phyloP scores from a whole-genome alignment of 2,329 filamentous ascomycete genomes.

The Aureobasidium vineae region DNA sequence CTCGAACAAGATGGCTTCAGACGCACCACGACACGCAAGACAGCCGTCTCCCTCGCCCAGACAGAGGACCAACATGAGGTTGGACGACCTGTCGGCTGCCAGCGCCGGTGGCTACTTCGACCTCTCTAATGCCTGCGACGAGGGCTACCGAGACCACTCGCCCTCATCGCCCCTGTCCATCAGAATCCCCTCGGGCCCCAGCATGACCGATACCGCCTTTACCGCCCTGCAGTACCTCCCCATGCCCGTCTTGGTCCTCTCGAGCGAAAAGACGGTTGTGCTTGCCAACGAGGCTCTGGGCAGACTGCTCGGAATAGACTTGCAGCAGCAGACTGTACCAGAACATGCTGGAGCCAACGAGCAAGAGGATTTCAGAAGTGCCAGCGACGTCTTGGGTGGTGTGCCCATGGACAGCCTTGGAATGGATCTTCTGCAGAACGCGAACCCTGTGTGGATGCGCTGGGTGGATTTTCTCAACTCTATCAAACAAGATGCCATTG shows the following conservation, averaged over 20 bases:
- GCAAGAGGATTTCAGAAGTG: slow-evolving; percentile 38
- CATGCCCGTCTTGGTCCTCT: slow-evolving; percentile 67
- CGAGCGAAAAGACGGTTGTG: slow-evolving; percentile 65
- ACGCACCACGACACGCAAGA: background rate
- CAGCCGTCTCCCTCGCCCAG: slow-evolving; percentile 18
- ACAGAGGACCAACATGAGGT: slow-evolving; percentile 11
- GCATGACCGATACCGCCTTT: slow-evolving; percentile 52
- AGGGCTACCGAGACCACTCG: slow-evolving; percentile 26
- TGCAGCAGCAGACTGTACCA: slow-evolving; percentile 35
- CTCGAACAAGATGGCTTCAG: background rate
- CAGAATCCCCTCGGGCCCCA: slow-evolving; percentile 36
- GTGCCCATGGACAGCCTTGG: slow-evolving; percentile 68
- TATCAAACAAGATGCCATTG: slow-evolving; percentile 43
- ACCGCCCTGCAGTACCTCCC: slow-evolving; percentile 72
- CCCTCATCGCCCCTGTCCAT: slow-evolving; percentile 35
- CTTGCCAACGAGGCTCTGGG: slow-evolving; percentile 76
- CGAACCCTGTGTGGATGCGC: slow-evolving; percentile 51
- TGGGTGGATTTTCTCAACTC: slow-evolving; percentile 53
- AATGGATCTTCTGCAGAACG: slow-evolving; percentile 70
- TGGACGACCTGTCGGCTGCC: background rate
- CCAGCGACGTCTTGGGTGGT: slow-evolving; percentile 62
- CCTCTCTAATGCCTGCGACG: slow-evolving; percentile 25
- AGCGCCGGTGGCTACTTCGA: slow-evolving; percentile 27
- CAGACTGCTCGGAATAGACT: slow-evolving; percentile 61
- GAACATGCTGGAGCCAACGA: slow-evolving; percentile 38